These are phyloP conservation scores for Globomyces sp. DNA, from an alignment of 371 early-diverging fungal species.

Conservation along the genomic window DNA sequence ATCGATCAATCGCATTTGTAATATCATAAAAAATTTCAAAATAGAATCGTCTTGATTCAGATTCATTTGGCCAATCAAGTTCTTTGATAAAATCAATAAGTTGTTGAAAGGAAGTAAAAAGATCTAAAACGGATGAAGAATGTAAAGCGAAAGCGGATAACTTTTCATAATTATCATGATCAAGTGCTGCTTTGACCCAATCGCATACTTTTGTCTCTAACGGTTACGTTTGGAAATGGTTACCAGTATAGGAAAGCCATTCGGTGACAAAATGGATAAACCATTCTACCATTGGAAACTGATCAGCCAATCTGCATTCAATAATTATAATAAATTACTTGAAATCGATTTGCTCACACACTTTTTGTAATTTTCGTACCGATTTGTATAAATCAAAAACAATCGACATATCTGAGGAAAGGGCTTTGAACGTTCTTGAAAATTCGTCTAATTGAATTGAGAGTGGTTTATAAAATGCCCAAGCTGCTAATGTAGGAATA, in stretches of 20 bases:
- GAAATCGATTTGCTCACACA: constrained; percentile 39
- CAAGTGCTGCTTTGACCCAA: constrained; percentile 40
- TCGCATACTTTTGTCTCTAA: constrained; percentile 26
- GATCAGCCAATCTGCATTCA: constrained; percentile 26
- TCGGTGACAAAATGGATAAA: constrained; percentile 36
- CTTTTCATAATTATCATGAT: constrained; percentile 30
- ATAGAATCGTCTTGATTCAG: constrained; percentile 18
- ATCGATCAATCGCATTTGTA: not conserved
- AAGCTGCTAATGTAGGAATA: constrained; percentile 40
- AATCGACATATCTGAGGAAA: constrained; percentile 27
- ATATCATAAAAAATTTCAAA: constrained; percentile 5
- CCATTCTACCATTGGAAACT: constrained; percentile 34
- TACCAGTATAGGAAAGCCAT: constrained; percentile 31
- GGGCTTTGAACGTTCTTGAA: constrained; percentile 17
- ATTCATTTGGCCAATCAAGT: constrained; percentile 40
- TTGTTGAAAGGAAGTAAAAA: constrained; percentile 46
- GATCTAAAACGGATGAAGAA: constrained; percentile 45
- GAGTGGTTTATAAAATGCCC: constrained; percentile 26
- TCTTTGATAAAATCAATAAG: constrained; percentile 39
- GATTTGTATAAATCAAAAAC: constrained; percentile 37
- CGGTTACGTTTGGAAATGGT: not conserved
- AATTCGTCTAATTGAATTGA: constrained; percentile 29
- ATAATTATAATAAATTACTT: constrained; percentile 18
- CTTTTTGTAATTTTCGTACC: constrained; percentile 25
- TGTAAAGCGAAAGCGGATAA: constrained; percentile 20